Evolutionary conservation across 2,329 filamentous ascomycete species (phyloP).

Genomic region (Hypoxylon sp.): DNA sequence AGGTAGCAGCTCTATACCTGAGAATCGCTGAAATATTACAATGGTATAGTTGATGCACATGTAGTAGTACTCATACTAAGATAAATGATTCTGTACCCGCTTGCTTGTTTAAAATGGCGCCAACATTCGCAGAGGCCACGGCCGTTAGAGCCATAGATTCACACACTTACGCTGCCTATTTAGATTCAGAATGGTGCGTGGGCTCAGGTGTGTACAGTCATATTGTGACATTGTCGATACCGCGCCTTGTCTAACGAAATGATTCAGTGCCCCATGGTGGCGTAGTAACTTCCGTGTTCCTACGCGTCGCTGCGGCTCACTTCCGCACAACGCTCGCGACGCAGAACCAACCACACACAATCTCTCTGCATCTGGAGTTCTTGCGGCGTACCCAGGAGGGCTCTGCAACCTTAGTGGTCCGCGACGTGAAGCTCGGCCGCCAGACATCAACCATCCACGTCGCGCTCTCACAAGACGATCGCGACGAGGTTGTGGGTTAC

Average conservation of each 20-base stretch:
- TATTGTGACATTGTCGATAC: background rate
- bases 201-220: conserved; percentile 49
- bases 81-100: background rate
- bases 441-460: conserved; percentile 56
- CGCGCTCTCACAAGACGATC: conserved; percentile 54
- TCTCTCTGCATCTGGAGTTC: conserved; percentile 54
- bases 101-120: conserved; percentile 37
- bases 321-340: conserved; percentile 53
- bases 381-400: conserved; percentile 54
- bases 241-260: background rate
- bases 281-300: conserved; percentile 75
- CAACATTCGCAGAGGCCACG: conserved; percentile 49
- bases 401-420: conserved; percentile 49
- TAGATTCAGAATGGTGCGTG: conserved; percentile 50
- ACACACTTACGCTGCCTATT: conserved; percentile 48
- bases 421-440: conserved; percentile 55
- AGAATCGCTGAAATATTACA: background rate
- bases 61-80: background rate
- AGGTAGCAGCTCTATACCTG: background rate
- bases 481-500: conserved; percentile 75
- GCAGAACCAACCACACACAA: conserved; percentile 53
- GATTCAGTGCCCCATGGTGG: conserved; percentile 78
- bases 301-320: conserved; percentile 63
- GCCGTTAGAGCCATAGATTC: conserved; percentile 45
- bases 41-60: background rate